A percentile compares a stretch with the other conserved stretches of the same genome.
Conservation (phyloP, 805 yeast genomes). For the Saccharomycopsis microspora region DNA sequence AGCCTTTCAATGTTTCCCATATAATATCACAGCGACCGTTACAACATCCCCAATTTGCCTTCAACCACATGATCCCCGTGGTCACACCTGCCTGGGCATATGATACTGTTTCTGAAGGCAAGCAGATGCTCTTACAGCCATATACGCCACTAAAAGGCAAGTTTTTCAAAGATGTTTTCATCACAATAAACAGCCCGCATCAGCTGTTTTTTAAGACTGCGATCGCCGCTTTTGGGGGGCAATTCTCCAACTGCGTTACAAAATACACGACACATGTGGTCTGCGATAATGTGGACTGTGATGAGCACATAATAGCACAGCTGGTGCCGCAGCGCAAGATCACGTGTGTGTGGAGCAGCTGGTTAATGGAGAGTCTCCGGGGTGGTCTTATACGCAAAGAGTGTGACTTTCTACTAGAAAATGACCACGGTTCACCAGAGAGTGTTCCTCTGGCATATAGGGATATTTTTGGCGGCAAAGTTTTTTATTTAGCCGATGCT, state of each 20-base stretch:
- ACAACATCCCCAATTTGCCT: slow-evolving; percentile 31
- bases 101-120: slow-evolving; percentile 31
- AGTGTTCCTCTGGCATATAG: neutral
- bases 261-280: slow-evolving; percentile 72
- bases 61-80: slow-evolving; percentile 45
- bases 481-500: slow-evolving; percentile 37
- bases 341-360: slow-evolving; percentile 60
- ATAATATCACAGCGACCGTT: slow-evolving; percentile 38
- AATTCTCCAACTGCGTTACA: slow-evolving; percentile 52
- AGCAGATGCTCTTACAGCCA: slow-evolving; percentile 38
- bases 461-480: slow-evolving; percentile 31
- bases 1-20: too few relatives aligned
- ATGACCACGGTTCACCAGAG: neutral
- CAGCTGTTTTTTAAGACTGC: slow-evolving; percentile 63
- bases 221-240: slow-evolving; percentile 54
- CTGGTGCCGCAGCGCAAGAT: slow-evolving; percentile 31
- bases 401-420: slow-evolving; percentile 34
- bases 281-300: slow-evolving; percentile 40
- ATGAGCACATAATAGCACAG: slow-evolving; percentile 47
- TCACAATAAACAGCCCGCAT: slow-evolving; percentile 45
- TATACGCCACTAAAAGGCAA: slow-evolving; percentile 65
- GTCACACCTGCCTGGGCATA: slow-evolving; percentile 52
- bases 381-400: slow-evolving; percentile 40
- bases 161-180: slow-evolving; percentile 48
- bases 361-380: slow-evolving; percentile 67